Percentiles rank a stretch among this genome's conserved stretches.
Evolutionary conservation across 352 stramenopile genomes (phyloP).

Genomic region (Pythium phragmiticola): DNA sequence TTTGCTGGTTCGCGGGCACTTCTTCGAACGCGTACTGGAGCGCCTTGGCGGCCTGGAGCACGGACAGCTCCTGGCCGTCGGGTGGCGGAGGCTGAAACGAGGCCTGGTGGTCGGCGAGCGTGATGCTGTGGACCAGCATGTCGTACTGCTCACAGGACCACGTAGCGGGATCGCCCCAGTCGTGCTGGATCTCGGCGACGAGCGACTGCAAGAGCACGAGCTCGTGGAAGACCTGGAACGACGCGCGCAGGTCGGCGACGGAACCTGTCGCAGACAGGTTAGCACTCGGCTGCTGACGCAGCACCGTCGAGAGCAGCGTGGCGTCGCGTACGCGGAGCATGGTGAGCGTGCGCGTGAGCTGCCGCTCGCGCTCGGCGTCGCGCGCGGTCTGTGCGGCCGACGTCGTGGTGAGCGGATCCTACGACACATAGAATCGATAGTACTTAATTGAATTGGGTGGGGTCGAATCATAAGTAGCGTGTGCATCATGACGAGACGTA

Average conservation of each 20-base stretch:
- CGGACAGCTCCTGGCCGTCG: conserved; percentile 27
- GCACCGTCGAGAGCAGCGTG: conserved; percentile 28
- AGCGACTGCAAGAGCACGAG: conserved; percentile 65
- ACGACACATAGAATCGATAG: neutral
- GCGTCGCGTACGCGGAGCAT: conserved; percentile 33
- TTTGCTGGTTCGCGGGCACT: conserved; percentile 55
- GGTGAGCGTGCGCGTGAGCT: conserved; percentile 28
- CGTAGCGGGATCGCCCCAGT: conserved; percentile 44
- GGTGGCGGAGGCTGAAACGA: no score
- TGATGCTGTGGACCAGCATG: conserved; percentile 55
- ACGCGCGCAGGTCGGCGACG: conserved; percentile 47
- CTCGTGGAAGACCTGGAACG: conserved; percentile 72
- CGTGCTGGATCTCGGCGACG: conserved; percentile 35
- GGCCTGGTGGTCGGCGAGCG: conserved; percentile 46
- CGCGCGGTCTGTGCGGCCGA: conserved; percentile 21
- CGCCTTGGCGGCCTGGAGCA: conserved; percentile 46
- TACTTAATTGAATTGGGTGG: neutral
- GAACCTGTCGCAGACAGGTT: conserved; percentile 17
- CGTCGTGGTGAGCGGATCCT: conserved; percentile 4
- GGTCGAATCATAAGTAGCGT: neutral
- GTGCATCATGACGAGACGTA: conserved; percentile 19
- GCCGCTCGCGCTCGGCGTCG: conserved; percentile 51
- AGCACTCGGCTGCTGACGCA: conserved; percentile 10
- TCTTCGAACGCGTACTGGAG: conserved; percentile 71
- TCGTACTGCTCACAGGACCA: conserved; percentile 64